Percentiles rank a stretch among this genome's conserved stretches.
Conservation (phyloP, 768 basidiomycete species). For the Panellus pusillus region DNA sequence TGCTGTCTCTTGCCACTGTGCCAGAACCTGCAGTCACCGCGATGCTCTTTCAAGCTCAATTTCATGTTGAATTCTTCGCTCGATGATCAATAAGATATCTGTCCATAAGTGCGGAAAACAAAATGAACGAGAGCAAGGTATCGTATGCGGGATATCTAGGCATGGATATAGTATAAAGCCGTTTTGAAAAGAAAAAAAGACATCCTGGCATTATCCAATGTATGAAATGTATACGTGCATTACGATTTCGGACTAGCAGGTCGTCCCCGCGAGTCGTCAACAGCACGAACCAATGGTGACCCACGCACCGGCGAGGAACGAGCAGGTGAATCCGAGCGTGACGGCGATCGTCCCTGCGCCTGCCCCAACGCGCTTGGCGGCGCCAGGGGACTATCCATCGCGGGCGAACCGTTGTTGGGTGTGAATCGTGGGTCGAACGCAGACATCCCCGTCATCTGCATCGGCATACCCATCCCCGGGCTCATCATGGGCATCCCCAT, state of each 20-base stretch:
- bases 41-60: too few species aligned
- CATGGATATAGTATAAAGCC: constrained; percentile 9
- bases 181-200: constrained; percentile 12
- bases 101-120: neutral
- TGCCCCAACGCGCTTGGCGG: constrained; percentile 36
- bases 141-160: constrained; percentile 19
- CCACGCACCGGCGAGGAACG: constrained; percentile 36
- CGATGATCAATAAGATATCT: neutral
- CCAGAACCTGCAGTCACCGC: too few species aligned
- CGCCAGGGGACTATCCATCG: constrained; percentile 35
- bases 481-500: constrained; percentile 53
- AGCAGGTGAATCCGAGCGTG: constrained; percentile 52
- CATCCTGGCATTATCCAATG: neutral
- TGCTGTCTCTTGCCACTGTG: too few species aligned
- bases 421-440: constrained; percentile 60
- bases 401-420: constrained; percentile 31
- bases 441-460: constrained; percentile 67
- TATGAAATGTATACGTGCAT: constrained; percentile 13
- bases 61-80: neutral
- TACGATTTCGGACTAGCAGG: constrained; percentile 37
- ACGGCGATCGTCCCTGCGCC: constrained; percentile 34
- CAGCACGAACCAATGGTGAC: constrained; percentile 48
- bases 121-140: constrained; percentile 18
- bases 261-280: constrained; percentile 24
- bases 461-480: constrained; percentile 39